These are phyloP conservation scores for Yamadazyma tumulicola DNA, from an alignment of 805 yeast species.

Conservation along the genomic window DNA sequence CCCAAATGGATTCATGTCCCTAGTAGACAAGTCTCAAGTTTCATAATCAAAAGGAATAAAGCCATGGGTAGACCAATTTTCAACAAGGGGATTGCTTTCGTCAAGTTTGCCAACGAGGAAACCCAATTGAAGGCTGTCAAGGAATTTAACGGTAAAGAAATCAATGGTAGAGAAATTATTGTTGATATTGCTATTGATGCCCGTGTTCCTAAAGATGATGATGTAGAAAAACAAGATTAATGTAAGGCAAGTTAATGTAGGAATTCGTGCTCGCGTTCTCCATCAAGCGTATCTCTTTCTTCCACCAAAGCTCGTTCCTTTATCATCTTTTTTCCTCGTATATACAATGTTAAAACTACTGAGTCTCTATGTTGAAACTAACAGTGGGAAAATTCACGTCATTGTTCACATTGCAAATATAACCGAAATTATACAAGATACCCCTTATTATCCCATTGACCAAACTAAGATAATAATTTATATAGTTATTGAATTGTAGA, in stretches of 20 bases:
- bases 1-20: slow-evolving; percentile 64
- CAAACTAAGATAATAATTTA: slow-evolving; percentile 54
- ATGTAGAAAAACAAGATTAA: slow-evolving; percentile 14
- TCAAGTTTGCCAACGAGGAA: slow-evolving; percentile 56
- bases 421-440: slow-evolving; percentile 63
- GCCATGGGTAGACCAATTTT: slow-evolving; percentile 43
- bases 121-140: slow-evolving; percentile 69
- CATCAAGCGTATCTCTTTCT: too few species aligned
- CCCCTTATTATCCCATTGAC: slow-evolving; percentile 79
- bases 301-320: too few species aligned
- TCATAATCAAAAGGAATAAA: slow-evolving; percentile 41
- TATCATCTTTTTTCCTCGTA: neutral
- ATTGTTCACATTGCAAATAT: slow-evolving; percentile 61
- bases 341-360: neutral
- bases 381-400: slow-evolving; percentile 64
- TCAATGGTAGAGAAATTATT: slow-evolving; percentile 62
- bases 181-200: slow-evolving; percentile 75
- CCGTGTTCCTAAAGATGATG: slow-evolving; percentile 28
- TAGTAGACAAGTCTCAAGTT: slow-evolving; percentile 42
- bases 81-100: slow-evolving; percentile 66
- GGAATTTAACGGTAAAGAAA: slow-evolving; percentile 60
- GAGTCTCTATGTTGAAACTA: slow-evolving; percentile 68
- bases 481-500: slow-evolving; percentile 53
- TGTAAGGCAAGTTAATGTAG: slow-evolving; percentile 13
- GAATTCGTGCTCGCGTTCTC: neutral